Evolutionary conservation across 805 yeast species (phyloP), one percentile per base, ranked within the genome.

Genomic region (Pichia thaimueangensis): DNA sequence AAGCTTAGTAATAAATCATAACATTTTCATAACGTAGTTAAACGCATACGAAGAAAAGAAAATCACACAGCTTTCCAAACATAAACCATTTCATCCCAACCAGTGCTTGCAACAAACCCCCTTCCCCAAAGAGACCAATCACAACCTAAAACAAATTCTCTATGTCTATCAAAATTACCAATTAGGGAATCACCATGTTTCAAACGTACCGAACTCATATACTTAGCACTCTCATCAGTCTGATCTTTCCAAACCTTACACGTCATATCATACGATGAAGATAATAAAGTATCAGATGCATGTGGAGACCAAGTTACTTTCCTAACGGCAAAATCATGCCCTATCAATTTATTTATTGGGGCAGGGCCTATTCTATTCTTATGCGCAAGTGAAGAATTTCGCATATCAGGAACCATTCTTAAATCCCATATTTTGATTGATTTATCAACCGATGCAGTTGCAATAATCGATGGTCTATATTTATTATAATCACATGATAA

Each of bases 61-160:
- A n/a, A n/a, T 36, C 17, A 45, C 4, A 76, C 73, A 1, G 85
- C 76, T 52, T 84, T 88, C 95, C 95, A 93, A 7, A 93, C 74
- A 57, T 83, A 82, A 6, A 88, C 81, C 83, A 86, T 87, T 57
- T 91, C 95, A 65, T 91, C 98, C 96, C 96, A 91, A 2, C 96
- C 96, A 0, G 89, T 82, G 13, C 96, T 81, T 9, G 93, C 95
- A 15, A 83, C 88, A 88, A 93, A 89, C 1, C 97, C 97, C 52
- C 80, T 81, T 3, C 97, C 98, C 97, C 97, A 91, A 39, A 93
- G 63, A 50, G 95, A 82, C 85, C 96, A 93, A 65, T 93, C 97
- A 49, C 89, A 83, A 15, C 94, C 97, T 52, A 85, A 77, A 1
- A 84, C 96, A 65, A 91, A 91, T 67, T 91, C 98, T 23, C 78